Evolutionary conservation across 1,284 basidiomycete species (phyloP).

Genomic region (Puccinia polysora): DNA sequence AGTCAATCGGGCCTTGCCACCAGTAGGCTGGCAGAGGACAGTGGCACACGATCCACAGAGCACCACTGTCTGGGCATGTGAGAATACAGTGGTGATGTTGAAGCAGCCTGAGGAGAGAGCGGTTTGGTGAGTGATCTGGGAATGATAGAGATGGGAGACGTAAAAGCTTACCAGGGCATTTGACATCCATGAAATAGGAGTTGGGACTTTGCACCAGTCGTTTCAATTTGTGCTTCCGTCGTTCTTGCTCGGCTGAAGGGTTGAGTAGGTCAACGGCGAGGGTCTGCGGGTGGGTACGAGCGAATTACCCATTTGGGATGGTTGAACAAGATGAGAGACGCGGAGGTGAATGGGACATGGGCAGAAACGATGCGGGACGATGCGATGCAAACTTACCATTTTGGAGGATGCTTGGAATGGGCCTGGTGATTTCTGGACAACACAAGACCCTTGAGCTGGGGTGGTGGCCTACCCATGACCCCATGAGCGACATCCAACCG

Average conservation of each 20-base stretch:
- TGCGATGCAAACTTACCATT: too few species aligned
- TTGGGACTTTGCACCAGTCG: conserved; percentile 85
- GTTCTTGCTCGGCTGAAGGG: conserved; percentile 81
- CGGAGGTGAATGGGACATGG: neutral
- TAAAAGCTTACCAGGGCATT: conserved; percentile 74
- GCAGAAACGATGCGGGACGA: too few species aligned
- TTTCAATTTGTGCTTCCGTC: conserved; percentile 87
- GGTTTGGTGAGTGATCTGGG: neutral
- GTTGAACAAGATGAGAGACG: neutral
- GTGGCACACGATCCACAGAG: conserved; percentile 75
- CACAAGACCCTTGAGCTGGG: too few species aligned
- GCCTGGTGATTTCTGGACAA: too few species aligned
- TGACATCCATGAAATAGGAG: conserved; percentile 99
- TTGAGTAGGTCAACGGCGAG: conserved; percentile 98
- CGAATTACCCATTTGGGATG: neutral
- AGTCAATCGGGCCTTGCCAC: conserved; percentile 95
- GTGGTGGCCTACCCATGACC: too few species aligned
- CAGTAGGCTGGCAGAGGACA: conserved; percentile 96
- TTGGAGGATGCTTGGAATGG: too few species aligned
- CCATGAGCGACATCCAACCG: too few species aligned
- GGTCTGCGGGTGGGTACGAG: conserved; percentile 61
- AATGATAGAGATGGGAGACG: neutral
- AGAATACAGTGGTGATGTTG: conserved; percentile 67
- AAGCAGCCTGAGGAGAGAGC: conserved; percentile 60
- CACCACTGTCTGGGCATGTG: conserved; percentile 57